phyloP scores from a whole-genome alignment of 2,329 filamentous ascomycete genomes.

The Aspergillus hiratsukae region DNA sequence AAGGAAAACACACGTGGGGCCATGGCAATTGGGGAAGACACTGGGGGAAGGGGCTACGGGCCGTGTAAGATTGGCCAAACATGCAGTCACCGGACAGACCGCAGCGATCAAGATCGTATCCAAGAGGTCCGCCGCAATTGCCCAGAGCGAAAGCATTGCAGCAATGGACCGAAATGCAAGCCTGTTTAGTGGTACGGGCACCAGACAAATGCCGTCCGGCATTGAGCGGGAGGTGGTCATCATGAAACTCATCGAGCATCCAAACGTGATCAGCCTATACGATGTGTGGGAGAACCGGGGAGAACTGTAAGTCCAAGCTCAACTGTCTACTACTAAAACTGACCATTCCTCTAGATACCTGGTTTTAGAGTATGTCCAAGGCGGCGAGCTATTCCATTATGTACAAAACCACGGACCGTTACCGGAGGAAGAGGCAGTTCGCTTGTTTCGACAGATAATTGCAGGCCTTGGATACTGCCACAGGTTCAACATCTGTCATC shows the following conservation, averaged over 20 bases:
- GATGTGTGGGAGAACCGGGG: slow-evolving; percentile 98
- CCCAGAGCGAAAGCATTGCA: slow-evolving; percentile 79
- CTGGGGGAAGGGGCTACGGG: slow-evolving; percentile 88
- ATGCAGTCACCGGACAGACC: slow-evolving; percentile 70
- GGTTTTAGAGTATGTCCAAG: slow-evolving; percentile 86
- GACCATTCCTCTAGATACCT: slow-evolving; percentile 64
- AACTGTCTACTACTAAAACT: slow-evolving; percentile 9
- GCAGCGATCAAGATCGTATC: slow-evolving; percentile 96
- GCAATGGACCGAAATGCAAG: slow-evolving; percentile 70
- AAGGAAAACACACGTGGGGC: slow-evolving; percentile 74
- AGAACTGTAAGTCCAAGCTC: slow-evolving; percentile 66
- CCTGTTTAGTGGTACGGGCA: slow-evolving; percentile 53
- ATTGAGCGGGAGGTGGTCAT: slow-evolving; percentile 95
- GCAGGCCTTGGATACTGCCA: slow-evolving; percentile 90
- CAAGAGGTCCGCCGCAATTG: slow-evolving; percentile 71
- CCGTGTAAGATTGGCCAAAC: slow-evolving; percentile 78
- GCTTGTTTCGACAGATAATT: slow-evolving; percentile 88
- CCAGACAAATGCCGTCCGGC: slow-evolving; percentile 73
- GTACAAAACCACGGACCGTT: slow-evolving; percentile 72
- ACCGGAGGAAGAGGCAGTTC: slow-evolving; percentile 72
- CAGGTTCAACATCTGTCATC: slow-evolving; percentile 89
- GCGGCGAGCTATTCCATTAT: slow-evolving; percentile 80
- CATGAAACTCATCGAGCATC: slow-evolving; percentile 93
- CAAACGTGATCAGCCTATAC: slow-evolving; percentile 87
- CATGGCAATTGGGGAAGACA: slow-evolving; percentile 87